Evolutionary conservation across 1,284 basidiomycete species (phyloP).

Genomic region (Ceratobasidium sp.): DNA sequence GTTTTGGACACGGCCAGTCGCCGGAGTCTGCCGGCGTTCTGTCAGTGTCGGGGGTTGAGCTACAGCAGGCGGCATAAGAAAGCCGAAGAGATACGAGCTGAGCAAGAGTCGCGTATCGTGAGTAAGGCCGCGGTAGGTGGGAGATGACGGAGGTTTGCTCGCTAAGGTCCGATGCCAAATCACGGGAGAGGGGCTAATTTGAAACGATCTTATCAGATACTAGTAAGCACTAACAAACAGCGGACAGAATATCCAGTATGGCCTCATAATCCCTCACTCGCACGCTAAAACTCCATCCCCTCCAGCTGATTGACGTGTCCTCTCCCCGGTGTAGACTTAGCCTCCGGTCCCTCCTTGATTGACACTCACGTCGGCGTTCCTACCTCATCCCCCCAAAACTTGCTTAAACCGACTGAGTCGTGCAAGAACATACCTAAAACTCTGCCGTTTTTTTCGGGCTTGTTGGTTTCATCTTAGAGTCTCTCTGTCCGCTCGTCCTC

Average conservation of each 20-base stretch:
- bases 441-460: not conserved
- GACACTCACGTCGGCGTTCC: not conserved
- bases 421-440: not conserved
- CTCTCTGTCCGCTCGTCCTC: not conserved
- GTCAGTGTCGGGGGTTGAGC: not conserved
- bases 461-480: not conserved
- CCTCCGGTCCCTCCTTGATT: not conserved
- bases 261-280: conserved; percentile 26
- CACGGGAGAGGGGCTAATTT: conserved; percentile 19
- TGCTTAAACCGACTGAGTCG: not conserved
- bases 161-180: conserved; percentile 14
- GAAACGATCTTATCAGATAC: conserved; percentile 26
- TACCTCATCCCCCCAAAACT: not conserved
- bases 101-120: conserved; percentile 10
- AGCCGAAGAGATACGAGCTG: conserved; percentile 11
- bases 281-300: conserved; percentile 24
- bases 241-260: conserved; percentile 7
- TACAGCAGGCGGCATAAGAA: not conserved
- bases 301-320: not conserved
- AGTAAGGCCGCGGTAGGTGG: conserved; percentile 9
- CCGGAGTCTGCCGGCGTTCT: conserved; percentile 24
- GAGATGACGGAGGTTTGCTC: conserved; percentile 15
- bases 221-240: conserved; percentile 21
- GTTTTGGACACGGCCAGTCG: conserved; percentile 32
- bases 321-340: not conserved